Evolutionary conservation across 164 flowering plant species (phyloP), one percentile per base, ranked within the genome.

Genomic region (Platanus orientalis): DNA sequence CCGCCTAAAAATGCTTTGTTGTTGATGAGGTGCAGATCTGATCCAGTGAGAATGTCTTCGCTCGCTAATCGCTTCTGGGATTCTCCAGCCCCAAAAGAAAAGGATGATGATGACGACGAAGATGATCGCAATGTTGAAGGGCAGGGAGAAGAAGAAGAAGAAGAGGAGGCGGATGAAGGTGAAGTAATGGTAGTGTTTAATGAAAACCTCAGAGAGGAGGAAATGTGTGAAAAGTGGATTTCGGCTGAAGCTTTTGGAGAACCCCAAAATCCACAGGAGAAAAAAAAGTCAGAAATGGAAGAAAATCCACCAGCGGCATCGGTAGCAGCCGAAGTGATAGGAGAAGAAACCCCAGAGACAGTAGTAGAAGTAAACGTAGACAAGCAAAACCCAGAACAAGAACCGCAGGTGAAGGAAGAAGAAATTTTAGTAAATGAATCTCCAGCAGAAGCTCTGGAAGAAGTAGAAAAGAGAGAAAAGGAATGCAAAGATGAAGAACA

Each of bases 21-120:
- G 70, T 59, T 93, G 73, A 93, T 93, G 98, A 83, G 97, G 68
- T 85, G 96, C 36, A 83, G 96, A 87, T 93, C 98, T 75, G 96
- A 87, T 69, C 98, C 98, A 21, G 68, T 84, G 24, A 80, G 80
- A 58, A 83, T 80, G 82, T 81, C 93, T 40, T 78, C 90, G 26
- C 85, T 87, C n/a, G 81, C 92, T 26, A 83, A 75, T 51, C 71
- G 78, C 11, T 81, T 85, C 40, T 88, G 91, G 85, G 92, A 87
- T n/a, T 62, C 83, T 6, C 75, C 86, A 13, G 67, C 58, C 20
- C 58, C 58, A 0, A 57, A 68, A 29, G 76, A 62, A 21, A 76
- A 68, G 0, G 71, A 58, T 4, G 69, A 67, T 11, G 74, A 36
- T 1, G 75, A 64, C 1, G 70, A 72, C 0, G 69, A 39, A 0